Evolutionary conservation across 495 filamentous ascomycete species (phyloP).

Genomic region (Antarctomyces pellizariae): DNA sequence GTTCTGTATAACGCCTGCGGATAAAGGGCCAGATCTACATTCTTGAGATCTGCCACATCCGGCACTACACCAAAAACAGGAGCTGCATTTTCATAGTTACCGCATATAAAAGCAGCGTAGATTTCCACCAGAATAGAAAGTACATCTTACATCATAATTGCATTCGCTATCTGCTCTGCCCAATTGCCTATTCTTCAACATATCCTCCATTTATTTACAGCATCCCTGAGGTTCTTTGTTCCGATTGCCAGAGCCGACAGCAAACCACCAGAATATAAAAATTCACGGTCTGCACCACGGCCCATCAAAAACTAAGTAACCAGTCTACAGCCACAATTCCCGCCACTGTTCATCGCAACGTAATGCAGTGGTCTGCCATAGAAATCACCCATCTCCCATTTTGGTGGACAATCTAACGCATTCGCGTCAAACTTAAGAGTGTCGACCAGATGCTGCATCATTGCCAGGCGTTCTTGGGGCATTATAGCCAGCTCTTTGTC

Average conservation of each 20-base stretch:
- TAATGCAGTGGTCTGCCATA: conserved; percentile 3
- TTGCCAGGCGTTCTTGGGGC: conserved; percentile 2
- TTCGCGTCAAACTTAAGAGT: conserved; percentile 3
- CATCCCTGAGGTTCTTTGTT: conserved; percentile 3
- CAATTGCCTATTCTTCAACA: too few species aligned
- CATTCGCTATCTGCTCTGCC: too few species aligned
- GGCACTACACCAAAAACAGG: too few species aligned
- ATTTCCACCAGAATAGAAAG: too few species aligned
- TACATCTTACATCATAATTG: too few species aligned
- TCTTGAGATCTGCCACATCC: too few species aligned
- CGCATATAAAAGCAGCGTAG: too few species aligned
- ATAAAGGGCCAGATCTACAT: too few species aligned
- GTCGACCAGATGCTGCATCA: conserved; percentile 6
- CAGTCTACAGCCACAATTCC: conserved; percentile 1
- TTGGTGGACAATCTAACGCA: conserved; percentile 2
- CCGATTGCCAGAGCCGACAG: not conserved
- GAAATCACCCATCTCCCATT: not conserved
- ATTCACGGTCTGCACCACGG: conserved; percentile 4
- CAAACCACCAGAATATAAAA: not conserved
- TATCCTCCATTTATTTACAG: conserved; percentile 4
- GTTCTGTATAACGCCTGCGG: too few species aligned
- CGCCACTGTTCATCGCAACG: conserved; percentile 1
- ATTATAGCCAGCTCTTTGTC: too few species aligned
- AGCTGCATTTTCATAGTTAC: too few species aligned
- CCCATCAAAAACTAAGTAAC: conserved; percentile 3